Percentiles rank a stretch among this genome's conserved stretches.
phyloP scores from a whole-genome alignment of 2,329 filamentous ascomycete genomes.

The Bipolaris cookei region DNA sequence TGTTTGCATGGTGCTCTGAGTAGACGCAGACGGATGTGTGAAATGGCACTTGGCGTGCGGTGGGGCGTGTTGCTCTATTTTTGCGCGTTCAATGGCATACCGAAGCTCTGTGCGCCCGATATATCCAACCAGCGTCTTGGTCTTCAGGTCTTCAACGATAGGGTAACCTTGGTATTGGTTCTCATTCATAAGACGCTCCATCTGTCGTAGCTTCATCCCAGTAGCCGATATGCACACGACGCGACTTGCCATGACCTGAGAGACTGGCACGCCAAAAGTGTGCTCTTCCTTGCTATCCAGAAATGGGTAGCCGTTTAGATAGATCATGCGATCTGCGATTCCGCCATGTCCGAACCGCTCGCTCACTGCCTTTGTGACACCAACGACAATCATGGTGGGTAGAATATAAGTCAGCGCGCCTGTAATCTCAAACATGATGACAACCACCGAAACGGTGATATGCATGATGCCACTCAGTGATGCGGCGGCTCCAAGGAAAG shows the following conservation, averaged over 20 bases:
- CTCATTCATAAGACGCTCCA: slow-evolving; percentile 77
- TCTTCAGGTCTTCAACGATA: slow-evolving; percentile 75
- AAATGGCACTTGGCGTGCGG: slow-evolving; percentile 78
- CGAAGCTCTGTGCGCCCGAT: slow-evolving; percentile 90
- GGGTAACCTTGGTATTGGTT: slow-evolving; percentile 93
- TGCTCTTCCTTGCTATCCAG: slow-evolving; percentile 97
- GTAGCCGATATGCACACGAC: slow-evolving; percentile 75
- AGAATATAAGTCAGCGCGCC: slow-evolving; percentile 97
- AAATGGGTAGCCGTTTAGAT: slow-evolving; percentile 97
- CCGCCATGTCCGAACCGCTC: slow-evolving; percentile 94
- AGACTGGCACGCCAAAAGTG: slow-evolving; percentile 93
- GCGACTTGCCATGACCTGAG: slow-evolving; percentile 82
- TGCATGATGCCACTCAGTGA: slow-evolving; percentile 97
- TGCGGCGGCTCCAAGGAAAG: slow-evolving; percentile 89
- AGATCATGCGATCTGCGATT: slow-evolving; percentile 98
- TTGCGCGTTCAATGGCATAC: slow-evolving; percentile 85
- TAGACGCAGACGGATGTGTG: slow-evolving; percentile 49
- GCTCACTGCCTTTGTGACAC: slow-evolving; percentile 91
- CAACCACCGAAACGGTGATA: slow-evolving; percentile 92
- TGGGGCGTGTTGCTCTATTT: slow-evolving; percentile 65
- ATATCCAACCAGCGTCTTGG: slow-evolving; percentile 82
- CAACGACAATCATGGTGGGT: slow-evolving; percentile 98
- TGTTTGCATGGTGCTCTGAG: slow-evolving; percentile 25
- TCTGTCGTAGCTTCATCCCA: slow-evolving; percentile 75
- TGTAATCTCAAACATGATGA: slow-evolving; percentile 99